Base-by-base conservation (phyloP, 192 early-diverging fungal species). In the Linnemannia hyalina region DNA sequence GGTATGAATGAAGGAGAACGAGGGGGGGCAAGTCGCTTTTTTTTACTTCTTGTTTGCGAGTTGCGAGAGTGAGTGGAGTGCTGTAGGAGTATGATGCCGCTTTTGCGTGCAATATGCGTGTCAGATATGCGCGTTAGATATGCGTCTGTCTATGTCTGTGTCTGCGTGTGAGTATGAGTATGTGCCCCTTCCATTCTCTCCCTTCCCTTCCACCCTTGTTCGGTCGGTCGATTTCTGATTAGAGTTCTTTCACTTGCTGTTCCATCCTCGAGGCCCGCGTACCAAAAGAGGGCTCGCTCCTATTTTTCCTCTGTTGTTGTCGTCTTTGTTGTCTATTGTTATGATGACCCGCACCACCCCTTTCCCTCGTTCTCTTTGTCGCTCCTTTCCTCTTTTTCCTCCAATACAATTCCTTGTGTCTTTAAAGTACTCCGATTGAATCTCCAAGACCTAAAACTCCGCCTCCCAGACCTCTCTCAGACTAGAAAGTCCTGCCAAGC, bases 331-430 rank as follows among this genome's bases (percentile, higher is more conserved):
- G 38, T 41, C 41, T 71, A 42, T 38, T 42, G 70, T 71, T 22
- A 71, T 71, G 68, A 70, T 70, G 60, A 65, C 60, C 60, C 22
- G 70, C 36, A 71, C 36, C 69, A 35, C 69, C 20, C 60, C 65
- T 41, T 44, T 69, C 38, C 29, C 16, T 29, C 44, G 42, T 13
- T 44, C 11, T 49, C 10, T 44, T 44, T 49, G 47, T 49, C 47
- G 60, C 60, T 63, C 26, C 60, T 63, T 32, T 29, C 3, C 26
- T 20, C 18, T 26, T 49, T 49, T 49, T 18, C 16, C n/a, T 26
- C 60, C 3, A 65, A 65, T 65, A 65, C 60, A 4, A 15, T 65
- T 65, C 26, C 15, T 29, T 29, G 60, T 65, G 35, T 32, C 26
- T 29, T 9, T 60, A 60, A 29, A 65, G 60, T 65, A 65, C 60